Percentiles rank a stretch among this genome's conserved stretches.
Evolutionary conservation across 352 stramenopile genomes (phyloP).

Genomic region (Pythium phragmitis): DNA sequence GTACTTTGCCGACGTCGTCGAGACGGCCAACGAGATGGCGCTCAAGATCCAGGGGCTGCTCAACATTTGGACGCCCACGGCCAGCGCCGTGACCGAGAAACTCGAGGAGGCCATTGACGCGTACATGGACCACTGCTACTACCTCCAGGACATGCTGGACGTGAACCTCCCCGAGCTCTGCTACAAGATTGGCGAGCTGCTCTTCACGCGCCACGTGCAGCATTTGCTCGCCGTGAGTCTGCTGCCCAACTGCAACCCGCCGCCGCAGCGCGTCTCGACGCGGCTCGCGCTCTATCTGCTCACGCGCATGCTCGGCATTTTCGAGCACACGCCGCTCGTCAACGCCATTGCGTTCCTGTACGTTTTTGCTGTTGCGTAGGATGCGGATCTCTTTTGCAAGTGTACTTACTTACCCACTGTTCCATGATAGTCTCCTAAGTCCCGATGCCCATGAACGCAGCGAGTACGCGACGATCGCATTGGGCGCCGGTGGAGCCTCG

Average conservation of each 20-base stretch:
- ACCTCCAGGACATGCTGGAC: constrained; percentile 82
- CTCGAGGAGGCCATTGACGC: constrained; percentile 77
- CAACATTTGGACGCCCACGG: constrained; percentile 48
- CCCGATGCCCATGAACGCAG: constrained; percentile 56
- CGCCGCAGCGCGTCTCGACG: constrained; percentile 72
- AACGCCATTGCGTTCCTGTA: constrained; percentile 81
- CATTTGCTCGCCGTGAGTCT: constrained; percentile 68
- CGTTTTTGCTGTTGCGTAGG: constrained; percentile 2
- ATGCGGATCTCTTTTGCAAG: neutral
- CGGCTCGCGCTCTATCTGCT: constrained; percentile 76
- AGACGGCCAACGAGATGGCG: constrained; percentile 71
- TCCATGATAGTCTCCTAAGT: constrained; percentile 50
- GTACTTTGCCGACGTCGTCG: constrained; percentile 82
- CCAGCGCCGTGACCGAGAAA: constrained; percentile 53
- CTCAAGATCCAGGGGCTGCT: constrained; percentile 74
- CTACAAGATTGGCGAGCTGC: constrained; percentile 72
- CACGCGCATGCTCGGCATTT: constrained; percentile 64
- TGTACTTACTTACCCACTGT: constrained; percentile 1
- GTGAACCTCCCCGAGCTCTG: constrained; percentile 82
- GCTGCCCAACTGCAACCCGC: constrained; percentile 71
- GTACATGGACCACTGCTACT: constrained; percentile 86
- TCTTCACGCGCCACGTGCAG: constrained; percentile 74
- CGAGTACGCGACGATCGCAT: constrained; percentile 57
- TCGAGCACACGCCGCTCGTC: constrained; percentile 79
- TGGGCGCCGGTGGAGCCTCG: constrained; percentile 37